phyloP scores from a whole-genome alignment of 208 protist genomes.

The Kentomonas sorsogonicus region DNA sequence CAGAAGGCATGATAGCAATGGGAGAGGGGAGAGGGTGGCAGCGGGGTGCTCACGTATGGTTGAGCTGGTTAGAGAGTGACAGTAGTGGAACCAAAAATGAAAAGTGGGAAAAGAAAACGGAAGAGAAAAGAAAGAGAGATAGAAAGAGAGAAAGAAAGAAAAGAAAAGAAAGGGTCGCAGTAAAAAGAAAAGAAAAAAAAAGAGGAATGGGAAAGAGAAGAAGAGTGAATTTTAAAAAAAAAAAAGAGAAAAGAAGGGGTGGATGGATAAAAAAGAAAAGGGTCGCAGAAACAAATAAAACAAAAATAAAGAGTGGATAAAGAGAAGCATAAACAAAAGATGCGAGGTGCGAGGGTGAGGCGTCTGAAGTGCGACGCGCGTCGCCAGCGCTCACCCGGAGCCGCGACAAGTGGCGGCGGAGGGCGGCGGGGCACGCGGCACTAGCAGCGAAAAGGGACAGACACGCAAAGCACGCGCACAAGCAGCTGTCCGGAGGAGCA shows the following conservation, averaged over 20 bases:
- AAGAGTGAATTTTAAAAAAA: background rate
- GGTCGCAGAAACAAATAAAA: background rate
- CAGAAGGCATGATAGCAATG: no score
- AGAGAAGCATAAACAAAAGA: background rate
- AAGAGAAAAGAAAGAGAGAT: background rate
- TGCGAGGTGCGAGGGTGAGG: no score
- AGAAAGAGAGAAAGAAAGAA: slow-evolving; percentile 13
- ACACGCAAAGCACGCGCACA: no score
- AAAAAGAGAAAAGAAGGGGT: slow-evolving; percentile 2
- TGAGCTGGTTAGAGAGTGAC: no score
- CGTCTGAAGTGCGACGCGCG: no score
- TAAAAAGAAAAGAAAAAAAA: slow-evolving; percentile 11
- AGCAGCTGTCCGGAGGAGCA: slow-evolving; percentile 1
- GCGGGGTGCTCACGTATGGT: no score
- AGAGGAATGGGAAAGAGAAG: slow-evolving; percentile 12
- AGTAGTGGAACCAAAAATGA: no score
- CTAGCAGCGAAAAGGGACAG: no score
- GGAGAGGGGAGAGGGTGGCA: no score
- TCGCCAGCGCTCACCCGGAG: no score
- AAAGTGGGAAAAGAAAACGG: slow-evolving; percentile 1
- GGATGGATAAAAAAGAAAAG: background rate
- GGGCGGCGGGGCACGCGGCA: no score
- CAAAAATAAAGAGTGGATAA: background rate
- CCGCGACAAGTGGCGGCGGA: no score
- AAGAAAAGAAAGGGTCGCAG: slow-evolving; percentile 7